Conservation (phyloP, 164 flowering plant genomes). For the Sedum album region DNA sequence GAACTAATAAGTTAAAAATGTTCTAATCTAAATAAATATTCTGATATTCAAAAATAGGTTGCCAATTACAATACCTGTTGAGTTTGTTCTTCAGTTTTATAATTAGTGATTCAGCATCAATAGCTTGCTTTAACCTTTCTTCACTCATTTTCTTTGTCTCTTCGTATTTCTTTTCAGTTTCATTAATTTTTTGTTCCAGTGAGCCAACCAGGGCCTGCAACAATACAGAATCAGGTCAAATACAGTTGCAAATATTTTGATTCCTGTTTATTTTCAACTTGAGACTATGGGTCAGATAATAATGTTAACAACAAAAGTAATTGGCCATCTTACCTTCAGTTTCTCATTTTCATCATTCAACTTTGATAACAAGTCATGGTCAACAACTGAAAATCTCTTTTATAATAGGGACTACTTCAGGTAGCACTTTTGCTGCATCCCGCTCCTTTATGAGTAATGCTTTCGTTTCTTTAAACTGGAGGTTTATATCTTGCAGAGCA, state of each 20-base stretch:
- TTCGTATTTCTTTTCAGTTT: constrained; percentile 77
- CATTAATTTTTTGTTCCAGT: constrained; percentile 82
- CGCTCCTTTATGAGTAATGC: constrained; percentile 56
- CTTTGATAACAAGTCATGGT: constrained; percentile 53
- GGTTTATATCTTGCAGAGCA: constrained; percentile 68
- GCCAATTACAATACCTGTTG: neutral
- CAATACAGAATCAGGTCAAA: constrained; percentile 6
- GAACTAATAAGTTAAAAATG: neutral
- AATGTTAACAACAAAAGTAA: neutral
- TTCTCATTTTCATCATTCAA: constrained; percentile 74
- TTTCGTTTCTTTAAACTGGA: constrained; percentile 75
- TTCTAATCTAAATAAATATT: neutral
- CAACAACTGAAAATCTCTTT: constrained; percentile 77
- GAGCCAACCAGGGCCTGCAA: constrained; percentile 63
- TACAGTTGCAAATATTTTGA: neutral
- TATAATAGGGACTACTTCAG: constrained; percentile 42
- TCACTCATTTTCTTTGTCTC: constrained; percentile 81
- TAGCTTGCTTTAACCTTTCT: constrained; percentile 81
- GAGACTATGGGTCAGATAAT: neutral
- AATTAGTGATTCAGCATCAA: constrained; percentile 79
- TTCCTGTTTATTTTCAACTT: neutral
- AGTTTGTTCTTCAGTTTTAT: constrained; percentile 57
- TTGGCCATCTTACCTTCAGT: constrained; percentile 47
- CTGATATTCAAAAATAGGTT: neutral
- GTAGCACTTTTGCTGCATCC: constrained; percentile 47